Percentiles rank a stretch among this genome's conserved stretches.
Conservation (phyloP, 495 filamentous ascomycete genomes). For the Hypoxylon rickii region DNA sequence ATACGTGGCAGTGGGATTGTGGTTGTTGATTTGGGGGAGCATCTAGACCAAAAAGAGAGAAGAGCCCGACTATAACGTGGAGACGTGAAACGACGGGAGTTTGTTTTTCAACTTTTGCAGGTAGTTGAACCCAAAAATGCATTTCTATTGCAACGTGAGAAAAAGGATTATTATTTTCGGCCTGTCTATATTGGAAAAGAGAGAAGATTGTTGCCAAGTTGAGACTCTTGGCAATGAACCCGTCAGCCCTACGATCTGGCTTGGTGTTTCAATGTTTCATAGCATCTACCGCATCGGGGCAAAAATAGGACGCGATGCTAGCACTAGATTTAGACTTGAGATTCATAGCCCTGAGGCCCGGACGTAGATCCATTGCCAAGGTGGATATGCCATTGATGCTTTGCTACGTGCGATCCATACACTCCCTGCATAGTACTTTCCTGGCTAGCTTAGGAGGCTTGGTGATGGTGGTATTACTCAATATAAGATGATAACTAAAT, state of each 20-base stretch:
- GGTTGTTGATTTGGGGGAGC: constrained; percentile 20
- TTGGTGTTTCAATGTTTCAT: constrained; percentile 17
- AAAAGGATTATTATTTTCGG: constrained; percentile 1
- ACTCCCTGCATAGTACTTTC: too few relatives aligned
- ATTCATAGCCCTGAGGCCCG: too few relatives aligned
- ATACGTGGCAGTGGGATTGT: not conserved
- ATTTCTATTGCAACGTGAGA: not conserved
- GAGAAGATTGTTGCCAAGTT: not conserved
- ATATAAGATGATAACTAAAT: too few relatives aligned
- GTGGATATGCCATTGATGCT: too few relatives aligned
- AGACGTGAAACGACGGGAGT: constrained; percentile 13
- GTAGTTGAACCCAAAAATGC: constrained; percentile 22
- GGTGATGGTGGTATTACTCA: too few relatives aligned
- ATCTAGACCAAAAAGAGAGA: constrained; percentile 13
- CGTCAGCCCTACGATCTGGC: constrained; percentile 31
- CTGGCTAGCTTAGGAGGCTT: too few relatives aligned
- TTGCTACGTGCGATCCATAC: too few relatives aligned
- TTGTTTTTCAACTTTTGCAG: constrained; percentile 15
- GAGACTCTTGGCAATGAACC: constrained; percentile 13
- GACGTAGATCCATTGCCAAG: too few relatives aligned
- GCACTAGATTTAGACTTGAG: not conserved
- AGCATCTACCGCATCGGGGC: not conserved
- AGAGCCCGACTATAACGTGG: not conserved
- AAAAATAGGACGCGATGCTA: not conserved
- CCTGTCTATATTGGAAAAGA: not conserved